Base-by-base conservation (phyloP, 139 green algal genomes). In the Closterium sp. region DNA sequence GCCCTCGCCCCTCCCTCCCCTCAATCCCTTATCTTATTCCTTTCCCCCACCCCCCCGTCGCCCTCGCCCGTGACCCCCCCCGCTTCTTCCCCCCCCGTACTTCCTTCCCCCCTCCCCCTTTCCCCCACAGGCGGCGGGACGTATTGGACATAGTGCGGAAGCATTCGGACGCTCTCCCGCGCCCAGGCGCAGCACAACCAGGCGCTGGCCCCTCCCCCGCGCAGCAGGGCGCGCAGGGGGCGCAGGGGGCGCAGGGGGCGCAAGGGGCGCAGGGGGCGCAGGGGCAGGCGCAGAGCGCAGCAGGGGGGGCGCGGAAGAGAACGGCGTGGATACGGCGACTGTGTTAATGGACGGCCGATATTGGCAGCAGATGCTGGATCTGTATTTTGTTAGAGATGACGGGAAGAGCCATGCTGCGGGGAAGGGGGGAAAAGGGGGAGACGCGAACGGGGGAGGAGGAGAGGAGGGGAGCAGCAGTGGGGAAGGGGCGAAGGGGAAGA, bases 111-210 rank as follows among this genome's bases (percentile, higher is more conserved):
- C 38, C 4, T 45, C 38, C 38, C 3, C 38, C 38, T 9, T 45
- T 73, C 50, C 50, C 50, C 84, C n/a, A 9, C 90, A 90, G 90
- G 9, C 84, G 90, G 29, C 73, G 79, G 21, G 90, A 93, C 29
- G 27, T 93, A 3, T 85, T 93, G 28, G 90, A 93, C 90, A 93
- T 93, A 29, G 90, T 93, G 62, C 90, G 90, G 4, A 93, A 93
- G 85, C 90, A 93, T n/a, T 93, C 90, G 0, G 90, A 93, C 30
- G 22, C 30, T 22, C 85, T 93, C 19, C 79, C 90, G 22, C 73
- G 90, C 13, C 85, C n/a, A 28, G 90, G 70, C 31, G 38, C 31
- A 29, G 87, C 87, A 30, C 87, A 30, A 73, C n/a, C 50, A 73
- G 50, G 50, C 50, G 50, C 50, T 21, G 50, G 13, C 50, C 13